Percentiles rank a stretch among this genome's conserved stretches.
Evolutionary conservation across 306 rosid species (phyloP).

Genomic region (Cyamopsis tetragonoloba): DNA sequence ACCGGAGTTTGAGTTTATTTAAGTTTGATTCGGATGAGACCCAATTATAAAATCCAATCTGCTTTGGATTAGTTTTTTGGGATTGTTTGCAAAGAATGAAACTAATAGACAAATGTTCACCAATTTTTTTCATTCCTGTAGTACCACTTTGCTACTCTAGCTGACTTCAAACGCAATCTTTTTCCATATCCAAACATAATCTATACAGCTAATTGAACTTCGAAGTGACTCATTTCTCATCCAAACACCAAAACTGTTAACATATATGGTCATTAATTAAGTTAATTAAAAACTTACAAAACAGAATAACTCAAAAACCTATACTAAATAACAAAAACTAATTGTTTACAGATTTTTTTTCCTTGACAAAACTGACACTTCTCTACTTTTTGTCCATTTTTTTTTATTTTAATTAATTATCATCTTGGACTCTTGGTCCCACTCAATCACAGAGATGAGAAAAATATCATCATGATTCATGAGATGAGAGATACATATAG

Average conservation of each 20-base stretch:
- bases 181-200: not conserved
- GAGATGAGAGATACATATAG: slow-evolving; percentile 9
- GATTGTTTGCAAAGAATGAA: too few species aligned
- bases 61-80: too few species aligned
- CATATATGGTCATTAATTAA: too few species aligned
- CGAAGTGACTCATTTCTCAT: not conserved
- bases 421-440: not conserved
- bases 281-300: slow-evolving; percentile 33
- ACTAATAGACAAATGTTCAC: too few species aligned
- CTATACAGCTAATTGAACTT: not conserved
- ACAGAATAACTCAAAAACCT: not conserved
- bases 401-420: slow-evolving; percentile 9
- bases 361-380: not conserved
- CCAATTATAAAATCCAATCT: too few species aligned
- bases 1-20: too few species aligned
- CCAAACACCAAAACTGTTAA: too few species aligned
- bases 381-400: not conserved
- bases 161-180: not conserved
- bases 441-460: not conserved
- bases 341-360: not conserved
- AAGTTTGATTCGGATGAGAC: too few species aligned
- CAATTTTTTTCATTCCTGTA: too few species aligned
- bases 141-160: not conserved
- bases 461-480: not conserved
- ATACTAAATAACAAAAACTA: not conserved